Base-by-base conservation (phyloP, 495 filamentous ascomycete genomes). In the Aspergillus nanangensis region DNA sequence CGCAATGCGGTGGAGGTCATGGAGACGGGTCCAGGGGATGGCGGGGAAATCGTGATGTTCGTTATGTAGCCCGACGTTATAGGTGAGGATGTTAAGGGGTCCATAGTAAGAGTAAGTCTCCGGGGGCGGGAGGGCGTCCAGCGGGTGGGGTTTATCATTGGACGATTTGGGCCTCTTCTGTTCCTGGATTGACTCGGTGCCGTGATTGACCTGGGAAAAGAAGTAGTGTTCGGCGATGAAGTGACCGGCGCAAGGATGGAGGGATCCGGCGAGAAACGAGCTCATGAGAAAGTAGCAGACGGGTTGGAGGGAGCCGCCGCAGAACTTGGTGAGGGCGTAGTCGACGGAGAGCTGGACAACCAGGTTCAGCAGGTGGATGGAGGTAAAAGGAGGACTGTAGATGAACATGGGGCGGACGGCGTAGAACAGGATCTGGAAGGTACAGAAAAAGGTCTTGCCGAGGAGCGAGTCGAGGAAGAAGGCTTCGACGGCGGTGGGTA, bases 211-310 rank as follows among this genome's bases (percentile, higher is more conserved):
- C 22, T 83, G 79, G 36, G 86, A 83, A 67, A 97, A 96, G 51
- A 99, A 89, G 75, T 99, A 99, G 77, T 99, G 94, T 69, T 99
- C 94, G 47, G 93, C 90, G 66, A 98, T 97, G 75, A 99, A 99
- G 67, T 99, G 94, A 11, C 88, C 94, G 0, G 94, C 94, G 41
- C 90, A 92, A 5, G 94, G 94, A 66, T 99, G 94, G 34, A 99
- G 76, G 18, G 81, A 87, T 22, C 94, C 94, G 2, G 94, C 94
- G 1, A 97, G 77, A 79, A 99, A 99, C 39, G 86, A 90, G 50
- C 82, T 90, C 35, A 88, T 64, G 5, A 97, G 67, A 31, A 97
- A 65, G 71, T 99, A 99, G 42, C 77, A 72, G 42, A 98, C 52
- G 7, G 77, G 69, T 29, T 67, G 62, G 8, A 82, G 67, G 44